Evolutionary conservation across 169 alveolate species (phyloP).

Genomic region (Amoebophrya sp.): DNA sequence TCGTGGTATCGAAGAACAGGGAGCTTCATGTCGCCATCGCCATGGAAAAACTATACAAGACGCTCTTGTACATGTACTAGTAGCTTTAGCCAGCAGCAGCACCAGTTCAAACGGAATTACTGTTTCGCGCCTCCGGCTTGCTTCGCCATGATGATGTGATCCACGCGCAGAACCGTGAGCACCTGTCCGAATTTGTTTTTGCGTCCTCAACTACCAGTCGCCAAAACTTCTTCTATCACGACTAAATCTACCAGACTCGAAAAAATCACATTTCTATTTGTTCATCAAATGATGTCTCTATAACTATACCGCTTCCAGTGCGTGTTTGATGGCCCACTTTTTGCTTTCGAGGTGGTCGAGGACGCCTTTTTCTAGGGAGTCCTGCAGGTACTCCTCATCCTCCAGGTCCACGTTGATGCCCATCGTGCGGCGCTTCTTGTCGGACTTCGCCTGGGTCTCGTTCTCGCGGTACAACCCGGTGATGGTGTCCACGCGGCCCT

Average conservation of each 20-base stretch:
- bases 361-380: conserved; percentile 41
- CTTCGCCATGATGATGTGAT: conserved; percentile 94
- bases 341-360: conserved; percentile 85
- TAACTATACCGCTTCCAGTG: conserved; percentile 96
- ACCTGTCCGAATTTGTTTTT: too few species aligned
- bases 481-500: conserved; percentile 74
- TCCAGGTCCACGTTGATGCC: conserved; percentile 21
- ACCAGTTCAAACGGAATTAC: too few species aligned
- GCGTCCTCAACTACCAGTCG: too few species aligned
- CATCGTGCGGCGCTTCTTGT: neutral
- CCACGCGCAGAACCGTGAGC: conserved; percentile 89
- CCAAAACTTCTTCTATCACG: too few species aligned
- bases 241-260: too few species aligned
- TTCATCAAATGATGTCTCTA: too few species aligned
- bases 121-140: conserved; percentile 92
- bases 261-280: too few species aligned
- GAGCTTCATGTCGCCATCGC: too few species aligned
- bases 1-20: too few species aligned
- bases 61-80: too few species aligned
- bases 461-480: neutral
- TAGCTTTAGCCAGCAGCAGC: too few species aligned
- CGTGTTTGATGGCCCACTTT: conserved; percentile 86
- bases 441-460: neutral
- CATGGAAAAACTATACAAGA: too few species aligned
- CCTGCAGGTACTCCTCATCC: conserved; percentile 16